Evolutionary conservation across 78 protist species (phyloP).

Genomic region (Blattamonas nauphoetae): DNA sequence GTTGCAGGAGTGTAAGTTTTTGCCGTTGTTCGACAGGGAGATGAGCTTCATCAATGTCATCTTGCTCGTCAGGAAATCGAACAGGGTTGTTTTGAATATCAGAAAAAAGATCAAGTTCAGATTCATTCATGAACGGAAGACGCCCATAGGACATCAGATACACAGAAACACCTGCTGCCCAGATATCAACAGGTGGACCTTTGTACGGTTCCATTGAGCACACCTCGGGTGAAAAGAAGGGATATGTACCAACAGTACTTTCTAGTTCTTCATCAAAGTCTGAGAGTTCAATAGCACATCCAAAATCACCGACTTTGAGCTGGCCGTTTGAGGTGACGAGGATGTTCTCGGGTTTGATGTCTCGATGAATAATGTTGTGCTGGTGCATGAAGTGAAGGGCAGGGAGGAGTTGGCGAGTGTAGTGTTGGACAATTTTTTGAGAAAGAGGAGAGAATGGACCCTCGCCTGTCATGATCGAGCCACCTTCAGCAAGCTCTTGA

Average conservation of each 20-base stretch:
- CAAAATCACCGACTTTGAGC: neutral
- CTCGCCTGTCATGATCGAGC: neutral
- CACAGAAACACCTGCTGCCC: neutral
- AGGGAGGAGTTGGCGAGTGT: neutral
- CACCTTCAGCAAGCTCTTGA: neutral
- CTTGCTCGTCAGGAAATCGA: neutral
- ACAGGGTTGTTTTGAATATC: neutral
- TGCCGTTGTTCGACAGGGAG: neutral
- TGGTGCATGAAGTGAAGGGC: neutral
- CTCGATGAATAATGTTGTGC: neutral
- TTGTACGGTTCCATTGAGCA: neutral
- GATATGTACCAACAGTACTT: neutral
- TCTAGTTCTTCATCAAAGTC: neutral
- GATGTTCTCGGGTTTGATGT: neutral
- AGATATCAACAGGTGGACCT: neutral
- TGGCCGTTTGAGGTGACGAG: neutral
- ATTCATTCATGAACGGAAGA: neutral
- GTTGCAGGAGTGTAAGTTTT: neutral
- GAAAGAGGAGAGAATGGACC: neutral
- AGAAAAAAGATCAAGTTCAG: neutral
- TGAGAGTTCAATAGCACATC: neutral
- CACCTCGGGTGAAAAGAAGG: neutral
- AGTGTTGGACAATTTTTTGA: neutral
- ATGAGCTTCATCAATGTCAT: neutral
- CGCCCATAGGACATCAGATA: neutral